Base-by-base conservation (phyloP, 257 asterid genomes). In the Fraxinus anomala region DNA sequence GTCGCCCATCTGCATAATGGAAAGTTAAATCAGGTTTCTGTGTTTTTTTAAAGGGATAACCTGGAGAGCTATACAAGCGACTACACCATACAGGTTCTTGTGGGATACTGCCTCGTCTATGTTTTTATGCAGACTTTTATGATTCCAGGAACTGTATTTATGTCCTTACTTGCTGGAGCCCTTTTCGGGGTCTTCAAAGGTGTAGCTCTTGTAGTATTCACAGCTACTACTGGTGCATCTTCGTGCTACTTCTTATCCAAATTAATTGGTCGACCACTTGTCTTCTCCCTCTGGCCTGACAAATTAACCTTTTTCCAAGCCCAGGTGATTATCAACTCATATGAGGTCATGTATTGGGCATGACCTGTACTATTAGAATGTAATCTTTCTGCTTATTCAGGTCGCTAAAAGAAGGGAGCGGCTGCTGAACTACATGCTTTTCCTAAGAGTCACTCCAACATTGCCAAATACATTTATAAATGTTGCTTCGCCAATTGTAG, bases 121-220 rank as follows among this genome's bases (percentile, higher is more conserved):
- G 88, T 94, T 70, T 94, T 91, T 82, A 94, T 94, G 99, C 99
- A 94, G 96, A 94, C 99, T 24, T 94, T 92, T 82, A 94, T 94
- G 99, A 94, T 94, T 74, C 99, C 99, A 0, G 97, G 99, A 72
- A 94, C 99, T 30, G 93, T 92, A 73, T 92, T 92, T 72, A 94
- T 94, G 99, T 92, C 99, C 39, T 88, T 94, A 80, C 96, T 92
- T 33, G 99, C 99, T 68, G 99, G 99, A 73, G 84, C 97, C 34
- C 95, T 94, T 56, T 92, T 94, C 37, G 99, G 99, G 76, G 92
- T 92, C 74, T 81, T 86, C 84, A 94, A 86, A 85, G 99, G 99
- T 59, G 94, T 94, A 34, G 92, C 96, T 76, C 93, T 94, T 31
- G 99, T 92, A 30, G 97, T 94, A 69, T 94, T 90, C 84, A 84